phyloP scores from a whole-genome alignment of 768 basidiomycete species.

The Pisolithus tinctorius region DNA sequence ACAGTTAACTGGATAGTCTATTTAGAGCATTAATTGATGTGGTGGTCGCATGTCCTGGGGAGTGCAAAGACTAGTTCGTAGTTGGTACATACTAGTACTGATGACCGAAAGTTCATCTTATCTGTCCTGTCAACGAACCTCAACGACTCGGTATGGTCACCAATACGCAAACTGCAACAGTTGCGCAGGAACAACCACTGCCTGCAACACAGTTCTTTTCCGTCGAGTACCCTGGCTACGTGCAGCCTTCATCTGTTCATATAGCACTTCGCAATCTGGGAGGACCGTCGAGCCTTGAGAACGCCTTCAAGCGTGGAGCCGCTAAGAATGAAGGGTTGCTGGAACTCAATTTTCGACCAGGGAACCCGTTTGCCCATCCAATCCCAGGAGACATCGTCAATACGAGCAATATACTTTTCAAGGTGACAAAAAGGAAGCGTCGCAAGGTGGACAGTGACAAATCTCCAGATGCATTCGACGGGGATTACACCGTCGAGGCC shows the following conservation, averaged over 20 bases:
- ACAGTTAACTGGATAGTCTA: constrained; percentile 4
- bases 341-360: constrained; percentile 71
- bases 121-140: not conserved
- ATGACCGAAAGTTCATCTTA: not conserved
- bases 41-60: not conserved
- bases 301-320: constrained; percentile 65
- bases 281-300: constrained; percentile 63
- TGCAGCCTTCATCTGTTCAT: constrained; percentile 53
- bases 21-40: not conserved
- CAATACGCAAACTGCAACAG: constrained; percentile 8
- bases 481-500: constrained; percentile 70
- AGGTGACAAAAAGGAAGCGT: constrained; percentile 68
- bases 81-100: too few species aligned
- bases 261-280: constrained; percentile 61
- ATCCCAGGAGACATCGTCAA: constrained; percentile 72
- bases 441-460: constrained; percentile 28
- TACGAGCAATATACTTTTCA: constrained; percentile 79
- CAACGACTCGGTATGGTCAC: not conserved
- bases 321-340: constrained; percentile 59
- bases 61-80: too few species aligned
- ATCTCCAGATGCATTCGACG: constrained; percentile 30
- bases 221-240: constrained; percentile 88
- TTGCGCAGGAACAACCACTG: constrained; percentile 38
- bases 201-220: constrained; percentile 64
- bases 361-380: constrained; percentile 76